phyloP scores from a whole-genome alignment of 805 yeast genomes.

The Candida tammaniensis region DNA sequence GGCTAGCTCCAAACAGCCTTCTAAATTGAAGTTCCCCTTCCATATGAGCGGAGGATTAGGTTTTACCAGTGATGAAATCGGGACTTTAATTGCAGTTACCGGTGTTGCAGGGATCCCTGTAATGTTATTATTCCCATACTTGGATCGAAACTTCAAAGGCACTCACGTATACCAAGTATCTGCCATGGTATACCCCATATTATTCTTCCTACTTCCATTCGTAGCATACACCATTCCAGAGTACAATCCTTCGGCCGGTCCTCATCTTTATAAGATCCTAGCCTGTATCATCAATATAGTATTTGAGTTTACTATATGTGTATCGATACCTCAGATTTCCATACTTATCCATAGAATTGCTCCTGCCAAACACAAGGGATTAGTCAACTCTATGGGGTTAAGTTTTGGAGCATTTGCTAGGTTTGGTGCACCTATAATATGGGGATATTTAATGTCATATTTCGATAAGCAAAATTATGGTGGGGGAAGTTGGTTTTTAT shows the following conservation, averaged over 20 bases:
- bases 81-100: slow-evolving; percentile 30
- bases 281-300: slow-evolving; percentile 24
- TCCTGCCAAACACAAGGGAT: slow-evolving; percentile 50
- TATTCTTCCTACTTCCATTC: slow-evolving; percentile 46
- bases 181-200: slow-evolving; percentile 35
- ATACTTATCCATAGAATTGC: slow-evolving; percentile 54
- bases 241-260: slow-evolving; percentile 24
- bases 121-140: slow-evolving; percentile 28
- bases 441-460: slow-evolving; percentile 44
- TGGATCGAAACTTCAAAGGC: slow-evolving; percentile 26
- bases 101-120: slow-evolving; percentile 25
- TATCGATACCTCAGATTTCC: slow-evolving; percentile 50
- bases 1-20: slow-evolving; percentile 8
- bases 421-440: slow-evolving; percentile 51
- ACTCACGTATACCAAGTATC: neutral
- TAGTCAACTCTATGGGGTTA: slow-evolving; percentile 54
- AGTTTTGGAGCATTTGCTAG: slow-evolving; percentile 53
- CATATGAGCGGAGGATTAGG: slow-evolving; percentile 34
- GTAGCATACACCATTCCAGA: slow-evolving; percentile 38
- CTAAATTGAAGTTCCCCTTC: slow-evolving; percentile 24
- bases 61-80: slow-evolving; percentile 23
- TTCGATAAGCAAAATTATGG: slow-evolving; percentile 20
- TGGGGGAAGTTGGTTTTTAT: slow-evolving; percentile 22
- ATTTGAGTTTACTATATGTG: slow-evolving; percentile 36
- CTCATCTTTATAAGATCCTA: slow-evolving; percentile 24